Conservation (phyloP, 805 yeast genomes). For the Kurtzmaniella fragi region DNA sequence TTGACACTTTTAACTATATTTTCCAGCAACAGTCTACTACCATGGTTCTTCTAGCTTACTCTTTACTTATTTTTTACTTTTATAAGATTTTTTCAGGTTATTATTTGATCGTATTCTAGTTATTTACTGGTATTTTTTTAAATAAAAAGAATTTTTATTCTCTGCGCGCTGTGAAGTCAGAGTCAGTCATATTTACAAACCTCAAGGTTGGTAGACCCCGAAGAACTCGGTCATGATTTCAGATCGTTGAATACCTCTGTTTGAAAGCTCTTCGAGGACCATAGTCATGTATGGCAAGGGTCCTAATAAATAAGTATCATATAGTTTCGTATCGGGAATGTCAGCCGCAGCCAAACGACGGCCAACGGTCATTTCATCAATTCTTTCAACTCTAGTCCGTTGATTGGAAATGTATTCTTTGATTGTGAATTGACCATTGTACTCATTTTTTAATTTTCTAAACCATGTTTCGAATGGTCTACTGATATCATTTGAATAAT, state of each 20-base stretch:
- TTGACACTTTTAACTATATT: too few relatives aligned
- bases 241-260: constrained; percentile 9
- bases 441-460: constrained; percentile 8
- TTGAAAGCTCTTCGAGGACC: constrained; percentile 16
- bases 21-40: too few relatives aligned
- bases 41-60: too few relatives aligned
- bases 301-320: constrained; percentile 30
- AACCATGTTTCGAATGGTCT: constrained; percentile 23
- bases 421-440: constrained; percentile 12
- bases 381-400: neutral
- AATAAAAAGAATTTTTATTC: too few relatives aligned
- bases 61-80: too few relatives aligned
- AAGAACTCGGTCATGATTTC: constrained; percentile 23
- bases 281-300: constrained; percentile 28
- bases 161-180: too few relatives aligned
- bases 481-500: constrained; percentile 25
- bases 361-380: constrained; percentile 7
- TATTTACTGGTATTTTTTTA: too few relatives aligned
- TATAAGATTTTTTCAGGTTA: too few relatives aligned
- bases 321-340: constrained; percentile 9
- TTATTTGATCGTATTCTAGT: too few relatives aligned
- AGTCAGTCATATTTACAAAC: neutral
- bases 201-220: constrained; percentile 12
- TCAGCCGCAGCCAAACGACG: constrained; percentile 11
- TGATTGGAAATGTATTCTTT: constrained; percentile 17